Evolutionary conservation across 805 yeast genomes (phyloP).

Genomic region (Yarrowia osloensis): DNA sequence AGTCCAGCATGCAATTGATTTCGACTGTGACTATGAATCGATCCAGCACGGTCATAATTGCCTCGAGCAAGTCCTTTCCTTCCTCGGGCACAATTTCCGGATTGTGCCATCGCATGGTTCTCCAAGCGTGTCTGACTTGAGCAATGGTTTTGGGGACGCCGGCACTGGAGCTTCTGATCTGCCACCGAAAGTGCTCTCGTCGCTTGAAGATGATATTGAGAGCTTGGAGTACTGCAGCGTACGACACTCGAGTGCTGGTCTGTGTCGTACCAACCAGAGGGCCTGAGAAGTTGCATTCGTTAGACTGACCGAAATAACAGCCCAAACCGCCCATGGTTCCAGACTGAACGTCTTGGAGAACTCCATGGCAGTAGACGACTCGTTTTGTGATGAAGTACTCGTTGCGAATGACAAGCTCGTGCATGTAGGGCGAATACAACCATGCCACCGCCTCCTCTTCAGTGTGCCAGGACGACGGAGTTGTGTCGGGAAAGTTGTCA

Average conservation of each 20-base stretch:
- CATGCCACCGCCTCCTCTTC: neutral
- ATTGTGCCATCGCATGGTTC: neutral
- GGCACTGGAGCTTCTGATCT: neutral
- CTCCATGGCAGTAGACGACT: neutral
- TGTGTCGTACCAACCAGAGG: neutral
- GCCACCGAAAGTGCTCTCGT: neutral
- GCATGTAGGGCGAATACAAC: constrained; percentile 1
- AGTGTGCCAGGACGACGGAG: neutral
- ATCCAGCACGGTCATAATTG: neutral
- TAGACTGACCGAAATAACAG: neutral
- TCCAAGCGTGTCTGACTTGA: neutral
- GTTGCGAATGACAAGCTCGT: neutral
- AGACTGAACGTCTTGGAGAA: neutral
- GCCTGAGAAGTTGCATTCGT: constrained; percentile 6
- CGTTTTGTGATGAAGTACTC: neutral
- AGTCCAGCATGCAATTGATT: neutral
- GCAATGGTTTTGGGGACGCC: neutral
- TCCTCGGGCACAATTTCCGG: neutral
- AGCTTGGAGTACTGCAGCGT: neutral
- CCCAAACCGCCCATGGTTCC: neutral
- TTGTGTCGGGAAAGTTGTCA: neutral
- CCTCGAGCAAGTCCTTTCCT: neutral
- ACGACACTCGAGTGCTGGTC: neutral
- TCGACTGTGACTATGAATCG: neutral
- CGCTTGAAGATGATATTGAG: neutral